Evolutionary conservation across 2,329 filamentous ascomycete species (phyloP).

Genomic region (Berkeleyomyces basicola): DNA sequence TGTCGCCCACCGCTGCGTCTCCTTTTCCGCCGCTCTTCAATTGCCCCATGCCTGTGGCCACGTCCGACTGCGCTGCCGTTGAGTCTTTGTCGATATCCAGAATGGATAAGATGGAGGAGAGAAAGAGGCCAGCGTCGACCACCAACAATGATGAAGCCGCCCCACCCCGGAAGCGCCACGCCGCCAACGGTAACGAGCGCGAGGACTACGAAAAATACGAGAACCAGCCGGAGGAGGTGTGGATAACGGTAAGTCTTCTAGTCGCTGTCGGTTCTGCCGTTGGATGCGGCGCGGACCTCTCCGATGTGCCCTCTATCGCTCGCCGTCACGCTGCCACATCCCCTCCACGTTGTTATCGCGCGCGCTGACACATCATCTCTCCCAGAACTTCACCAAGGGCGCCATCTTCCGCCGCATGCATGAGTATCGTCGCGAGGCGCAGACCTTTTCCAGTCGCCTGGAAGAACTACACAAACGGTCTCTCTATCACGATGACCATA

Average conservation of each 20-base stretch:
- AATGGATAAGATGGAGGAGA: slow-evolving; percentile 68
- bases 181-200: slow-evolving; percentile 58
- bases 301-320: background rate
- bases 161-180: slow-evolving; percentile 82
- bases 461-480: slow-evolving; percentile 65
- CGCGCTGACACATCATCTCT: slow-evolving; percentile 19
- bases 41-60: slow-evolving; percentile 61
- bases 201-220: slow-evolving; percentile 37
- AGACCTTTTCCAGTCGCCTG: slow-evolving; percentile 62
- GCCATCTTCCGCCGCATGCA: slow-evolving; percentile 95
- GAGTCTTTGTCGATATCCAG: slow-evolving; percentile 72
- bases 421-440: slow-evolving; percentile 86
- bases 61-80: slow-evolving; percentile 45
- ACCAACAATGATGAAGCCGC: slow-evolving; percentile 66
- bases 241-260: slow-evolving; percentile 43
- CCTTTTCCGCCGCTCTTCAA: slow-evolving; percentile 10
- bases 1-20: background rate
- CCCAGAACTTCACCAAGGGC: slow-evolving; percentile 80
- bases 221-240: slow-evolving; percentile 42
- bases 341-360: background rate
- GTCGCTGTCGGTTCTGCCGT: slow-evolving; percentile 3
- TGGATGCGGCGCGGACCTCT: background rate
- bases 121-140: slow-evolving; percentile 67
- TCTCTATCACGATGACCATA: slow-evolving; percentile 77
- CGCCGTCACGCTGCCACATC: background rate